These are phyloP conservation scores for Xylariaceae sp. DNA, from an alignment of 2,329 filamentous ascomycete species.

Conservation along the genomic window DNA sequence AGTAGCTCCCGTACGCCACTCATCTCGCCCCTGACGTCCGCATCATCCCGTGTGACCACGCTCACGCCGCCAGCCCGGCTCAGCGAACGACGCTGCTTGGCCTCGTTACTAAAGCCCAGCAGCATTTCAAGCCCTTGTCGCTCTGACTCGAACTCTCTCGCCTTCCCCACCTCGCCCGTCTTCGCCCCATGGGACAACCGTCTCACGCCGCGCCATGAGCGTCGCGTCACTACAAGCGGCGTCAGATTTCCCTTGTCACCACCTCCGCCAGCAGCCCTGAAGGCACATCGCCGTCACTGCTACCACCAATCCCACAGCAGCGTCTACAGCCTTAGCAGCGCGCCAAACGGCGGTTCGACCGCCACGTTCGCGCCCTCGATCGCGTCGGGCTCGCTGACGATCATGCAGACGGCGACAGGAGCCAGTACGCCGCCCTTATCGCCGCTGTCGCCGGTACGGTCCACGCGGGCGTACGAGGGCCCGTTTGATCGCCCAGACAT, in stretches of 20 bases:
- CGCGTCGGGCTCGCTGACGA: not conserved
- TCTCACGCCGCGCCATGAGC: no score
- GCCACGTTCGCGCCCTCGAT: slow-evolving; percentile 5
- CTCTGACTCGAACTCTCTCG: slow-evolving; percentile 25
- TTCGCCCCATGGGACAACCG: no score
- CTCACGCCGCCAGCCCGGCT: slow-evolving; percentile 45
- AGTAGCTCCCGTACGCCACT: slow-evolving; percentile 37
- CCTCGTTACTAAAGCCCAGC: slow-evolving; percentile 23
- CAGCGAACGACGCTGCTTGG: slow-evolving; percentile 41
- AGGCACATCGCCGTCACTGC: slow-evolving; percentile 6
- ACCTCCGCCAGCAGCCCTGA: slow-evolving; percentile 4
- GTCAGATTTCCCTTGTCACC: slow-evolving; percentile 5
- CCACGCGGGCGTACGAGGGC: no score
- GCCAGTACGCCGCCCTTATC: not conserved
- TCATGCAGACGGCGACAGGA: no score
- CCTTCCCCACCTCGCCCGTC: slow-evolving; percentile 24
- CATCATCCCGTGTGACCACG: slow-evolving; percentile 21
- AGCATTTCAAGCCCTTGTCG: slow-evolving; percentile 20
- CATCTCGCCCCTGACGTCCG: slow-evolving; percentile 31
- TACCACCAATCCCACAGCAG: slow-evolving; percentile 10
- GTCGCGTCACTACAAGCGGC: slow-evolving; percentile 9
- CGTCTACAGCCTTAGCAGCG: slow-evolving; percentile 5
- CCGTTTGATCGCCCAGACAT: no score
- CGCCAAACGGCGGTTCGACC: not conserved
- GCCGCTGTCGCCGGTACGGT: no score